Percentiles rank a stretch among this genome's conserved stretches.
Conservation (phyloP, 306 rosid species). For the Citrullus mucosospermus region DNA sequence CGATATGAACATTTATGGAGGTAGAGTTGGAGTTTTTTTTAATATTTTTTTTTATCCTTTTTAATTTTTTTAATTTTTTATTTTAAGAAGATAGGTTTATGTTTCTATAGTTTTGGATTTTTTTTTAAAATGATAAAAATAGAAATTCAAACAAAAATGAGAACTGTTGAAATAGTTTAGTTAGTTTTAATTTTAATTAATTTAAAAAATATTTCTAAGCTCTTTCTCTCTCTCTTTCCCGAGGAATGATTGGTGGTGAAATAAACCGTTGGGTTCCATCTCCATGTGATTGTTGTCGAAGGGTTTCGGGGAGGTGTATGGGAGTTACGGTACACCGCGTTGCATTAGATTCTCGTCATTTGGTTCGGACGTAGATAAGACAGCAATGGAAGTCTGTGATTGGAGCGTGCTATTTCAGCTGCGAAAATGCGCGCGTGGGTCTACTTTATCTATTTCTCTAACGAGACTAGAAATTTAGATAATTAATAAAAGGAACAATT, state of each 20-base stretch:
- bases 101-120: too few relatives aligned
- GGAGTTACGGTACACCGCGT: background rate
- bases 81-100: too few relatives aligned
- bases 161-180: too few relatives aligned
- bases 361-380: background rate
- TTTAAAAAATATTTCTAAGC: background rate
- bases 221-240: too few relatives aligned
- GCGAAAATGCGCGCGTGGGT: slow-evolving; percentile 5
- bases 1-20: too few relatives aligned
- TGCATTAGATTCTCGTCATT: background rate
- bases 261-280: slow-evolving; percentile 1
- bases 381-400: background rate
- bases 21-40: too few relatives aligned
- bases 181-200: too few relatives aligned
- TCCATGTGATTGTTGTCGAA: slow-evolving; percentile 9
- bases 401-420: background rate
- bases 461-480: slow-evolving; percentile 5
- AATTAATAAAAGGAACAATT: background rate
- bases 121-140: too few relatives aligned
- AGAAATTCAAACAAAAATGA: too few relatives aligned
- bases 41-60: too few relatives aligned
- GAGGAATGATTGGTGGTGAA: background rate
- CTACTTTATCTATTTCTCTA: background rate
- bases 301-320: background rate
- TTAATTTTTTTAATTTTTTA: too few relatives aligned